phyloP scores from a whole-genome alignment of 2,329 filamentous ascomycete genomes.

The Colletotrichum sansevieriae region DNA sequence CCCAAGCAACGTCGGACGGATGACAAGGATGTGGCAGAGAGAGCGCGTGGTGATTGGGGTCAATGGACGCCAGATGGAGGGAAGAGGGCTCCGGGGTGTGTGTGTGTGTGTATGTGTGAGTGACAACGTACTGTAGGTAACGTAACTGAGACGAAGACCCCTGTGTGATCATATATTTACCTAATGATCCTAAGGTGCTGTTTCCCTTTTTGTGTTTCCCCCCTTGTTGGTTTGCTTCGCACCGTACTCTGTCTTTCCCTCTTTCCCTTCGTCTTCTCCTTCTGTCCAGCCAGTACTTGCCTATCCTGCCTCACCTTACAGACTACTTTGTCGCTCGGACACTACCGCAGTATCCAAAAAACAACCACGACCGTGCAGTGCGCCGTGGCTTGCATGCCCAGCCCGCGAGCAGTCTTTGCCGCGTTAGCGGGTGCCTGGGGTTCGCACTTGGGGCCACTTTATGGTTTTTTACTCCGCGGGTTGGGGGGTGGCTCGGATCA shows the following conservation, averaged over 20 bases:
- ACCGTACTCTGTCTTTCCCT: neutral
- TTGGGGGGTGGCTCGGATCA: conserved; percentile 25
- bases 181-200: neutral
- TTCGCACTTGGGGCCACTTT: neutral
- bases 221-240: neutral
- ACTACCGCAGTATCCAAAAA: neutral
- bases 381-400: conserved; percentile 15
- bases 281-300: neutral
- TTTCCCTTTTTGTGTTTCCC: neutral
- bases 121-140: no score
- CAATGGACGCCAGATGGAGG: neutral
- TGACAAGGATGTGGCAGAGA: conserved; percentile 17
- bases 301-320: neutral
- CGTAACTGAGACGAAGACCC: conserved; percentile 10
- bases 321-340: neutral
- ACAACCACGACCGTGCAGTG: conserved; percentile 11
- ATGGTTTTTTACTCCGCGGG: neutral
- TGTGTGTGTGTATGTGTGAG: conserved; percentile 2
- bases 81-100: neutral
- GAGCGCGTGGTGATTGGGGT: conserved; percentile 6
- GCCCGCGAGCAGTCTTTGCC: conserved; percentile 13
- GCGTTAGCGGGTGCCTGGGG: conserved; percentile 23
- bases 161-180: neutral
- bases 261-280: neutral
- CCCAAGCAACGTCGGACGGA: conserved; percentile 24